These are phyloP conservation scores for Penicillium riverlandense DNA, from an alignment of 495 filamentous ascomycete species.

Conservation along the genomic window DNA sequence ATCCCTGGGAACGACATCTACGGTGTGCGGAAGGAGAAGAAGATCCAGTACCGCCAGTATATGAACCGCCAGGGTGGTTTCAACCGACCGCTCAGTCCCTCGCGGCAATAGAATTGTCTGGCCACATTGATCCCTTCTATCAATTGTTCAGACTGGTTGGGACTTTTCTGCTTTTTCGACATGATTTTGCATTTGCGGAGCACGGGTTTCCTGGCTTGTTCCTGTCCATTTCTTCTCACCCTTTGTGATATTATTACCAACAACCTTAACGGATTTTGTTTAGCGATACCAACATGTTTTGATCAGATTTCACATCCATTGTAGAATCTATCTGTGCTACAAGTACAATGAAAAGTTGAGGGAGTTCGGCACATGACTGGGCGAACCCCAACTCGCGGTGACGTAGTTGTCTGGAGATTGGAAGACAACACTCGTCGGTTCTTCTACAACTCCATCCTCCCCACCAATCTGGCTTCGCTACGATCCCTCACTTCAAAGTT, in stretches of 20 bases:
- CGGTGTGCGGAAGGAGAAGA: slow-evolving; percentile 86
- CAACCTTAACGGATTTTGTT: too few species aligned
- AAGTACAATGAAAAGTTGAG: too few species aligned
- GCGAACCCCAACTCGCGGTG: slow-evolving; percentile 8
- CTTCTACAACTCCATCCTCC: background rate
- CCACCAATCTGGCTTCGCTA: slow-evolving; percentile 21
- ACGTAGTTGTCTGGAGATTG: slow-evolving; percentile 14
- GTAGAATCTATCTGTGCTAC: background rate
- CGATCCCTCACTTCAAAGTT: slow-evolving; percentile 10
- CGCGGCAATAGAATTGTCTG: slow-evolving; percentile 17
- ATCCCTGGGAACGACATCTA: slow-evolving; percentile 84
- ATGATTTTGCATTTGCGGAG: slow-evolving; percentile 21
- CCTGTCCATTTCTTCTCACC: slow-evolving; percentile 2
- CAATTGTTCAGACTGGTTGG: too few species aligned
- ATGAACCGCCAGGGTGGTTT: slow-evolving; percentile 98
- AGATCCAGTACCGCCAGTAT: slow-evolving; percentile 93
- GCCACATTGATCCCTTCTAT: background rate
- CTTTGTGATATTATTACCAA: slow-evolving; percentile 3
- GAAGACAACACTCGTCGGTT: background rate
- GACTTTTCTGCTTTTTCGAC: slow-evolving; percentile 1
- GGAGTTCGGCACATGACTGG: slow-evolving; percentile 20
- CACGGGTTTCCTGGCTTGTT: slow-evolving; percentile 10
- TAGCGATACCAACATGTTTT: background rate
- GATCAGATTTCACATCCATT: background rate
- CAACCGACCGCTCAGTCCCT: slow-evolving; percentile 79